These are phyloP conservation scores for Sarocladium brachiariae DNA, from an alignment of 2,329 filamentous ascomycete genomes.

Conservation along the genomic window DNA sequence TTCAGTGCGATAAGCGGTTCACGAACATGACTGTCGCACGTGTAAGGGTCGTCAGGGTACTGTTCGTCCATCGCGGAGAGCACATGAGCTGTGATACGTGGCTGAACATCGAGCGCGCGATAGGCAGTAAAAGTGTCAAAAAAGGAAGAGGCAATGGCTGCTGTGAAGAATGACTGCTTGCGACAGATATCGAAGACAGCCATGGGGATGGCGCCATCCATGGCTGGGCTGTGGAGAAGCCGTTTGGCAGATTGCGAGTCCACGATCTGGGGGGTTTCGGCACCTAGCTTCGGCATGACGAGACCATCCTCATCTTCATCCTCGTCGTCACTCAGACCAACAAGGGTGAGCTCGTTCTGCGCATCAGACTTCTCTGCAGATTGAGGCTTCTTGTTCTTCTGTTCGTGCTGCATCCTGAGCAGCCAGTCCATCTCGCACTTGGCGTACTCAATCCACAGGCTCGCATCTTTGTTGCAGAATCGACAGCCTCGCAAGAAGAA, in stretches of 20 bases:
- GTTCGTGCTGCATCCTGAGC: constrained; percentile 51
- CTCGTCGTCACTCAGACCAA: constrained; percentile 37
- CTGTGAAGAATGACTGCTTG: constrained; percentile 66
- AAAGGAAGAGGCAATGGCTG: constrained; percentile 64
- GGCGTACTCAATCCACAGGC: constrained; percentile 84
- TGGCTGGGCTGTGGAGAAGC: constrained; percentile 69
- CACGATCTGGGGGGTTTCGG: constrained; percentile 35
- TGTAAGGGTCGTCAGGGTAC: constrained; percentile 54
- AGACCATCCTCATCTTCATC: constrained; percentile 33
- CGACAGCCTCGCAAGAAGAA: constrained; percentile 85
- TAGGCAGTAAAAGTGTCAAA: constrained; percentile 75
- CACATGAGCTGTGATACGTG: constrained; percentile 66
- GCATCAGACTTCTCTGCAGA: constrained; percentile 23
- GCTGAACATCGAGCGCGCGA: constrained; percentile 54
- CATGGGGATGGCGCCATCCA: constrained; percentile 88
- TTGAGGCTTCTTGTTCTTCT: constrained; percentile 12
- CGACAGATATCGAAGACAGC: constrained; percentile 85
- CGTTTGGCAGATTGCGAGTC: constrained; percentile 38
- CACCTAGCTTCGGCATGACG: constrained; percentile 38
- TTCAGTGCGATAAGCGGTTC: constrained; percentile 62
- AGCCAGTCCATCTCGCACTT: constrained; percentile 91
- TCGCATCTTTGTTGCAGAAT: constrained; percentile 71
- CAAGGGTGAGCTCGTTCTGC: constrained; percentile 39
- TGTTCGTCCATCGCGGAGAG: constrained; percentile 54
- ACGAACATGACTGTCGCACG: constrained; percentile 64